Evolutionary conservation across 2,329 filamentous ascomycete species (phyloP).

Genomic region (Hypoxylon sp.): DNA sequence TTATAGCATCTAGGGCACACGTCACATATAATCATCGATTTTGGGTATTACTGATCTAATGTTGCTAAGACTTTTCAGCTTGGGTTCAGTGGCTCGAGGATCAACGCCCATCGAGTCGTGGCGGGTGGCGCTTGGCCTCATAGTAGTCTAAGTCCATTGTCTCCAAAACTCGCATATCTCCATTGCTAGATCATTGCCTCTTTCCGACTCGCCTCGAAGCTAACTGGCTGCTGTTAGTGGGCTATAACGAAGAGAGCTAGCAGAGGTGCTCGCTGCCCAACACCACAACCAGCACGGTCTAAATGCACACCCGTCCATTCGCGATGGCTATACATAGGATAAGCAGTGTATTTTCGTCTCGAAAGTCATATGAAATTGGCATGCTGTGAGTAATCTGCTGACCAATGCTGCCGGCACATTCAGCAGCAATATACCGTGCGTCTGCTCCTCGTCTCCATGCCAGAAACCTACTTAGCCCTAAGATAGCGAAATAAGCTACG

Average conservation of each 20-base stretch:
- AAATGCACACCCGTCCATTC: neutral
- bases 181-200: constrained; percentile 4
- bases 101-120: neutral
- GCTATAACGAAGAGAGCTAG: neutral
- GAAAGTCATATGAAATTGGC: neutral
- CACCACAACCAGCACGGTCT: neutral
- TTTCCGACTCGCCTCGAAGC: neutral
- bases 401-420: constrained; percentile 10
- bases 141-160: neutral
- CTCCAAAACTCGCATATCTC: constrained; percentile 3
- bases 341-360: neutral
- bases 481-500: neutral
- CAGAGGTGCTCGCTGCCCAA: neutral
- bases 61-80: neutral
- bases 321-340: neutral
- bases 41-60: neutral
- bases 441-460: constrained; percentile 16
- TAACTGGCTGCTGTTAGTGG: neutral
- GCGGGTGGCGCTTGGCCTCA: neutral
- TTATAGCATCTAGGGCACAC: neutral
- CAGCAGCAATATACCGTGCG: constrained; percentile 1
- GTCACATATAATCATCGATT: neutral
- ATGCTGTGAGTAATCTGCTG: neutral
- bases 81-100: neutral
- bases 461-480: constrained; percentile 9